Conservation (phyloP, 441 rosid species). For the Erodium trifolium region DNA sequence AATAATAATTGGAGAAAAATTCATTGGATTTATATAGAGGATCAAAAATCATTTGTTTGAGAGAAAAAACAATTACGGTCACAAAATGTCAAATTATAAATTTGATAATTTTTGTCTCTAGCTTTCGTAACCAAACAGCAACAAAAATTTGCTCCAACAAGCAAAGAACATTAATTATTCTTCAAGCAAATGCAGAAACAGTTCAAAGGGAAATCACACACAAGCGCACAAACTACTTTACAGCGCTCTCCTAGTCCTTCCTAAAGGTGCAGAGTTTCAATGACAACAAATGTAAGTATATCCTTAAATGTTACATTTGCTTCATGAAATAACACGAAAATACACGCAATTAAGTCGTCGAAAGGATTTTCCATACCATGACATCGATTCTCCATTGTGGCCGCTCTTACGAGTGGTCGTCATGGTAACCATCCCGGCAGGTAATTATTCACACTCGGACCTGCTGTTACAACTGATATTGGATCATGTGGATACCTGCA, state of each 20-base stretch:
- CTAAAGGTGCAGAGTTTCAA: not conserved
- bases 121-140: not conserved
- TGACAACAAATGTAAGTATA: not conserved
- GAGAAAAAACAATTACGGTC: no score
- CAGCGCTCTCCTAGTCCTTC: not conserved
- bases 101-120: no score
- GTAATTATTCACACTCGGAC: slow-evolving; percentile 77
- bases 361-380: not conserved
- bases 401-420: not conserved
- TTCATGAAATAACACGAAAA: not conserved
- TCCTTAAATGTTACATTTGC: not conserved
- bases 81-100: no score
- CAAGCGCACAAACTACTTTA: not conserved
- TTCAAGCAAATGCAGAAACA: not conserved
- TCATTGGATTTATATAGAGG: no score
- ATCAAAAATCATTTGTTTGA: no score
- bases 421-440: slow-evolving; percentile 91
- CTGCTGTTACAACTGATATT: slow-evolving; percentile 20
- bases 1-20: no score
- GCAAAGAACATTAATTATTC: no score
- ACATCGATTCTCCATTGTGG: no score
- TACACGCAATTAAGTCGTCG: no score
- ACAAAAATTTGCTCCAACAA: not conserved
- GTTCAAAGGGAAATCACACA: not conserved
- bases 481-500: slow-evolving; percentile 53